Evolutionary conservation across 768 basidiomycete genomes (phyloP), one percentile per base, ranked within the genome.

Genomic region (Dacryopinax spathularia): DNA sequence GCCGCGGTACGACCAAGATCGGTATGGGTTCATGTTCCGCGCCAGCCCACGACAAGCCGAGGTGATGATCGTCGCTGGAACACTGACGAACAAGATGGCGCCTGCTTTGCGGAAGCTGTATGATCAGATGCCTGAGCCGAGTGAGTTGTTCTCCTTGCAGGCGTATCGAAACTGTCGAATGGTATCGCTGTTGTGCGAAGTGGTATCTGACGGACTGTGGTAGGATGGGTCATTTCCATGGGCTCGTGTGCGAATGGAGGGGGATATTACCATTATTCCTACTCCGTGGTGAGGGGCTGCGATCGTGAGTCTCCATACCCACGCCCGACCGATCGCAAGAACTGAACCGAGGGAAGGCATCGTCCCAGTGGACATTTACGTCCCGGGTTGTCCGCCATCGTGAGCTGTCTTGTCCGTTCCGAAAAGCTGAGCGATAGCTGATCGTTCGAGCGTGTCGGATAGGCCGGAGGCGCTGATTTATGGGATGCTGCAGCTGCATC

Each of bases 51-150:
- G 96, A 66, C 91, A 97, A 77, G 90, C 89, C 65, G 92, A 96
- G 71, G 88, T 96, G 72, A 97, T 97, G 95, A 99, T 99, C 72
- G 95, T 99, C 43, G 94, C 95, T 56, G 96, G 96, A 34, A 99
- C 96, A 0, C 77, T 99, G 70, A 99, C 96, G 66, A 99, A 99
- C 80, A 98, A 99, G 79, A 99, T 99, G 96, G 96, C 94, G 2
- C 96, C 96, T 37, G 95, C 96, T 7, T 74, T 99, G 72, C 83
- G 96, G 70, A 97, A 93, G 75, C 94, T 93, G 62, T 93, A 93
- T 70, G 91, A 94, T 75, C 92, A 99, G 75, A 98, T 98, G 95
- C 96, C 96, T 31, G 93, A 97, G 71, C 96, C 96, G 64, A 84
- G 88, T 87, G 75, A 60, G 85, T 80, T n/a, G n/a, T n/a, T n/a